Conservation (phyloP, 129 eudicot genomes). For the Solidago caesia region DNA sequence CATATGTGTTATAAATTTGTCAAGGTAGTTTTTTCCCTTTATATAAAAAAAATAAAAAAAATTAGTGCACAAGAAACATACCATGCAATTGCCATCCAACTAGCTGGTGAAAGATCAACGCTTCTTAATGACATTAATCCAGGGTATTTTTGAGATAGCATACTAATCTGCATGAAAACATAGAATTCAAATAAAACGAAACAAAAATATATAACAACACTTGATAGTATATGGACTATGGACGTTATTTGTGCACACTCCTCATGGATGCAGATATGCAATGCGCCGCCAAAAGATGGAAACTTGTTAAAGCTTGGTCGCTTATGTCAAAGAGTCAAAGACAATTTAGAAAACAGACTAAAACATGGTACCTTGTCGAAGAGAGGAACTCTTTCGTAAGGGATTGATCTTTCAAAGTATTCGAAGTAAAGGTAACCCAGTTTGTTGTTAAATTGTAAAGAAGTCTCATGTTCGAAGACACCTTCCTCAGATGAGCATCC, state of each 20-base stretch:
- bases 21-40: too few species aligned
- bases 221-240: too few species aligned
- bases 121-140: constrained; percentile 80
- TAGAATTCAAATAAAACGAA: background rate
- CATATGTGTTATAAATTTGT: background rate
- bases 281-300: too few species aligned
- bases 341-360: background rate
- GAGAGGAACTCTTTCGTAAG: constrained; percentile 72
- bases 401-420: constrained; percentile 63
- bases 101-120: constrained; percentile 82
- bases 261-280: too few species aligned
- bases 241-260: too few species aligned
- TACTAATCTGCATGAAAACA: constrained; percentile 43
- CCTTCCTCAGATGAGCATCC: constrained; percentile 81
- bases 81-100: constrained; percentile 91
- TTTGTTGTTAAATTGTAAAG: constrained; percentile 35
- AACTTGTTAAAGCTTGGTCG: too few species aligned
- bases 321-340: too few species aligned
- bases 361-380: constrained; percentile 69
- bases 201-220: background rate
- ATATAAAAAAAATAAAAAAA: too few species aligned
- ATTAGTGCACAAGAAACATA: constrained; percentile 19
- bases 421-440: constrained; percentile 61
- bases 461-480: constrained; percentile 51
- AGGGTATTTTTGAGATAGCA: constrained; percentile 62